Percentiles rank a stretch among this genome's conserved stretches.
phyloP scores from a whole-genome alignment of 1,139 yeast species.

The Blastobotrys proliferans region DNA sequence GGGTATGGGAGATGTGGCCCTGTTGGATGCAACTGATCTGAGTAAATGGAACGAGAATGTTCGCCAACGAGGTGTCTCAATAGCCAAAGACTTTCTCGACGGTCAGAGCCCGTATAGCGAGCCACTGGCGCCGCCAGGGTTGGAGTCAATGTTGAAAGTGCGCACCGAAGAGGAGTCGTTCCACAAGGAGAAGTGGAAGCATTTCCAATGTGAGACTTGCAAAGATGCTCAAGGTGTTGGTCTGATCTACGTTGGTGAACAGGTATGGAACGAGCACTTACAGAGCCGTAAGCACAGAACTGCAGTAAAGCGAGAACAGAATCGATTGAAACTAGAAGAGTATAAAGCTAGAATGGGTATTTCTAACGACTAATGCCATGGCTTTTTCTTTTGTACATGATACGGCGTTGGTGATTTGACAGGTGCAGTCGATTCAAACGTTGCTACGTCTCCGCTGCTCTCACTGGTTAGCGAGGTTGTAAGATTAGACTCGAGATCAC shows the following conservation, averaged over 20 bases:
- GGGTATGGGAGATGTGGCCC: conserved; percentile 52
- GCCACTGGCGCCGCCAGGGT: conserved; percentile 44
- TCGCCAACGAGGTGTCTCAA: conserved; percentile 47
- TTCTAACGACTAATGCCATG: not conserved
- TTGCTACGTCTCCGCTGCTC: not conserved
- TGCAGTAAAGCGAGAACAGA: conserved; percentile 12
- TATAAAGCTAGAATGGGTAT: no score
- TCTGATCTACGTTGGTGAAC: conserved; percentile 68
- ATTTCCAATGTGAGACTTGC: conserved; percentile 65
- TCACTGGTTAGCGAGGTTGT: not conserved
- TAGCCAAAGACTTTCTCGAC: conserved; percentile 45
- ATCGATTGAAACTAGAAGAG: conserved; percentile 11
- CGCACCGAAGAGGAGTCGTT: conserved; percentile 26
- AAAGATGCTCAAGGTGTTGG: conserved; percentile 51
- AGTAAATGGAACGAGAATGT: conserved; percentile 57
- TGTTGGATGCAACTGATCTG: conserved; percentile 76
- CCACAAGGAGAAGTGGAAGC: conserved; percentile 57
- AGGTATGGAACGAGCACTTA: conserved; percentile 64
- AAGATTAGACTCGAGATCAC: conserved; percentile 42
- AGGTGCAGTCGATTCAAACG: no score
- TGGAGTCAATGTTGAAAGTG: conserved; percentile 36
- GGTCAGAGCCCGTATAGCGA: conserved; percentile 13
- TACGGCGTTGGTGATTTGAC: no score
- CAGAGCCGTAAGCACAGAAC: conserved; percentile 46
- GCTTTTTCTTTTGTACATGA: not conserved